Conservation (phyloP, 331 rosid genomes). For the Rosa hybrid region DNA sequence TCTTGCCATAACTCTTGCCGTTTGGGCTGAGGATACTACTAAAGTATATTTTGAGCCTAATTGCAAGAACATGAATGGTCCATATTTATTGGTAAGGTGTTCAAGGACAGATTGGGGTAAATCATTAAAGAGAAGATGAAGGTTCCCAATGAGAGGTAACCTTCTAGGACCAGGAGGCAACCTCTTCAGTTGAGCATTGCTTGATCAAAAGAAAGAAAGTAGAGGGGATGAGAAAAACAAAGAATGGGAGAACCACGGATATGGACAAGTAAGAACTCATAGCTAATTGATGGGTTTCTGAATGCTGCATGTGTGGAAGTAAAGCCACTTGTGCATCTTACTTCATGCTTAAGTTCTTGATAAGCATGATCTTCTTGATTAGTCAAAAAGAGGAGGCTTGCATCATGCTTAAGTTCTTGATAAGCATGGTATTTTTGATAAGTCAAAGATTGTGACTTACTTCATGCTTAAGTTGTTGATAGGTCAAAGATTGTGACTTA, state of each 20-base stretch:
- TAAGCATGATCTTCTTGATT: no score
- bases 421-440: no score
- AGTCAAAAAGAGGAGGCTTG: no score
- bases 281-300: neutral
- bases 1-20: constrained; percentile 25
- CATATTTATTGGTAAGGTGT: constrained; percentile 27
- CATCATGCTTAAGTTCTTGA: no score
- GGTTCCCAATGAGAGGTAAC: constrained; percentile 49
- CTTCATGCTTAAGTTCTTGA: no score
- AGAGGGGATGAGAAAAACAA: constrained; percentile 14
- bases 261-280: constrained; percentile 1
- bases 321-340: no score
- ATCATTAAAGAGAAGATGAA: constrained; percentile 31
- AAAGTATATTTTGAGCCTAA: constrained; percentile 36
- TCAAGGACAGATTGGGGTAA: constrained; percentile 35
- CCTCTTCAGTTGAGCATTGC: neutral
- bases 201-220: neutral
- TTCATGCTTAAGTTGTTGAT: no score
- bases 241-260: neutral
- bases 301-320: no score
- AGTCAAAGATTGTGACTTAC: no score
- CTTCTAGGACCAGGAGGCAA: constrained; percentile 44
- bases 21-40: constrained; percentile 32
- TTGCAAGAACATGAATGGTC: constrained; percentile 45
- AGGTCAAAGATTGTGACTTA: no score